Conservation (phyloP, 805 yeast genomes). For the Candida patagonica region DNA sequence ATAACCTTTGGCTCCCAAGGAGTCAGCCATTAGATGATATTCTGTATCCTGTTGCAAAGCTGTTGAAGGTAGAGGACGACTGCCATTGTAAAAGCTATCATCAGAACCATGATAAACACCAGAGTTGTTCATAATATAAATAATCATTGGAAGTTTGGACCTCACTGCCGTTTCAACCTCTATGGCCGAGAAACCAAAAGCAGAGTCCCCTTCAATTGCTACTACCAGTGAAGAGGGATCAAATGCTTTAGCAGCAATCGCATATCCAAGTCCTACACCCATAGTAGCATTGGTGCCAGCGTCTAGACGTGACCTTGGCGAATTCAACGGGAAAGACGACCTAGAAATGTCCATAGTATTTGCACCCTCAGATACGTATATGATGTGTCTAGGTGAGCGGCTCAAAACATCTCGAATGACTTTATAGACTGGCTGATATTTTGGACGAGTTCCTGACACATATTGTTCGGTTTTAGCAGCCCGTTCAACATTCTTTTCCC, state of each 20-base stretch:
- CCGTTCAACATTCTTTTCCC: conserved; percentile 25
- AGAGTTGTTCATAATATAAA: conserved; percentile 62
- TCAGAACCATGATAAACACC: conserved; percentile 63
- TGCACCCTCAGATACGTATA: conserved; percentile 62
- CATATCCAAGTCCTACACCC: conserved; percentile 69
- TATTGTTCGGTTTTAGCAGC: conserved; percentile 29
- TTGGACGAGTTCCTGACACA: conserved; percentile 24
- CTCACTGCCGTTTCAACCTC: conserved; percentile 65
- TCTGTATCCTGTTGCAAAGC: conserved; percentile 47
- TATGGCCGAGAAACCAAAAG: conserved; percentile 66
- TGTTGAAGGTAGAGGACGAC: conserved; percentile 42
- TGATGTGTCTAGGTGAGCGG: conserved; percentile 8
- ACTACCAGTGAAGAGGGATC: conserved; percentile 38
- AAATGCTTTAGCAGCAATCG: conserved; percentile 49
- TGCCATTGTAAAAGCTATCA: conserved; percentile 22
- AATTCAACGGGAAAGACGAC: conserved; percentile 44
- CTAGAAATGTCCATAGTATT: conserved; percentile 69
- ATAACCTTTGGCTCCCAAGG: conserved; percentile 50
- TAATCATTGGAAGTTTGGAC: conserved; percentile 41
- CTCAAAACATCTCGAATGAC: conserved; percentile 35
- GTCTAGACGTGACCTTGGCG: conserved; percentile 49
- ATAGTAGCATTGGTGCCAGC: conserved; percentile 73
- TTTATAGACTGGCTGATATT: conserved; percentile 48
- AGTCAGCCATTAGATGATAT: conserved; percentile 46
- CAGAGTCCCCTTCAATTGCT: conserved; percentile 67